Conservation (phyloP, 495 filamentous ascomycete species). For the Annulohypoxylon maeteangense region DNA sequence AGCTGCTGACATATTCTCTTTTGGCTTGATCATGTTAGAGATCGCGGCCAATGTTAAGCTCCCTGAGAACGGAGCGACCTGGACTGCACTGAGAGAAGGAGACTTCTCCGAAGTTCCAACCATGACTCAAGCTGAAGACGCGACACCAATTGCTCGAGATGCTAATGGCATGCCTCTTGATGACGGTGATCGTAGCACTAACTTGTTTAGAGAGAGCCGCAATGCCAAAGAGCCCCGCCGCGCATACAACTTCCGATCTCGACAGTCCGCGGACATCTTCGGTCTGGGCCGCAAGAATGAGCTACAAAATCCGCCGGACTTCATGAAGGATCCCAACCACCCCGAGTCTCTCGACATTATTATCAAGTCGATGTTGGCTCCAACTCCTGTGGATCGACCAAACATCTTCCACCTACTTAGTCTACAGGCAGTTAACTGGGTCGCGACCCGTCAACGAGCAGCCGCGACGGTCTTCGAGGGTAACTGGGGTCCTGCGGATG, state of each 20-base stretch:
- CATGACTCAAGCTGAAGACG: constrained; percentile 79
- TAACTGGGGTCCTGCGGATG: constrained; percentile 80
- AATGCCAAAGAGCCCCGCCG: constrained; percentile 27
- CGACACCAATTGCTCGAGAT: constrained; percentile 76
- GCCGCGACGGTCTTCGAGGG: constrained; percentile 94
- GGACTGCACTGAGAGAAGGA: constrained; percentile 86
- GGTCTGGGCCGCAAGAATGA: constrained; percentile 67
- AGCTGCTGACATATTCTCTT: constrained; percentile 90
- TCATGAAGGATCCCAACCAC: constrained; percentile 81
- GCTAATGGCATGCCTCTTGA: constrained; percentile 71
- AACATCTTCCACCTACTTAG: constrained; percentile 75
- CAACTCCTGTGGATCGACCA: constrained; percentile 77
- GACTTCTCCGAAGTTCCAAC: constrained; percentile 88
- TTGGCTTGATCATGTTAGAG: constrained; percentile 93
- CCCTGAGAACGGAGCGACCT: constrained; percentile 89
- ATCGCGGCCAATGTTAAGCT: constrained; percentile 90
- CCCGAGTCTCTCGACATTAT: constrained; percentile 81
- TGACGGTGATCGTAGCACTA: constrained; percentile 51
- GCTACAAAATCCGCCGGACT: constrained; percentile 78
- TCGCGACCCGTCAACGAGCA: constrained; percentile 75
- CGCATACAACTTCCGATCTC: constrained; percentile 37
- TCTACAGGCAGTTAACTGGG: constrained; percentile 78
- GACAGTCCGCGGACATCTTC: constrained; percentile 56
- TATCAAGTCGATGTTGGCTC: constrained; percentile 87
- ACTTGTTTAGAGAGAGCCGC: constrained; percentile 48